Percentiles rank a stretch among this genome's conserved stretches.
These are phyloP conservation scores for Phytophthora colocasiae DNA, from an alignment of 352 stramenopile species.

Conservation along the genomic window DNA sequence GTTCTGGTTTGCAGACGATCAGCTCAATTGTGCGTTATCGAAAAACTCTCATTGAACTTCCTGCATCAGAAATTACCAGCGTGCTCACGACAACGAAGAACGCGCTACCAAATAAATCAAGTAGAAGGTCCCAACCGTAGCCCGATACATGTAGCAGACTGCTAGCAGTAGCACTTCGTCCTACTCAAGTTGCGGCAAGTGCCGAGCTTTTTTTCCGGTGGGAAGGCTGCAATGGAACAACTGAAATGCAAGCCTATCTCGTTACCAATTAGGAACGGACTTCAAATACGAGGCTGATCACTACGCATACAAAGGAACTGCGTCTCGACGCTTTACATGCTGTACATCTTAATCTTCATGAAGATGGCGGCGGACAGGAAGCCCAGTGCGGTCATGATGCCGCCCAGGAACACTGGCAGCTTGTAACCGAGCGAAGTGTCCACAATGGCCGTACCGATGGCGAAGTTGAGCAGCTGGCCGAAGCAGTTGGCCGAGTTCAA, in stretches of 20 bases:
- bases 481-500: conserved; percentile 60
- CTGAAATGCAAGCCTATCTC: conserved; percentile 23
- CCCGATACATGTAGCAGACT: no score
- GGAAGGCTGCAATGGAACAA: neutral
- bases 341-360: conserved; percentile 69
- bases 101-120: conserved; percentile 17
- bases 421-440: conserved; percentile 42
- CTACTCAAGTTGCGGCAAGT: neutral
- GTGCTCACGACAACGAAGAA: neutral
- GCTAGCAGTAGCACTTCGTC: no score
- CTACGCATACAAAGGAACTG: conserved; percentile 24
- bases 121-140: neutral
- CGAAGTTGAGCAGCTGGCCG: conserved; percentile 42
- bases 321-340: conserved; percentile 42
- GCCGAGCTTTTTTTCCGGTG: conserved; percentile 15
- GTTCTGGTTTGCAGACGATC: no score
- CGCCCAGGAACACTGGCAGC: conserved; percentile 42
- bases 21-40: no score
- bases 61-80: conserved; percentile 11
- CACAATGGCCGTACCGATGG: conserved; percentile 32
- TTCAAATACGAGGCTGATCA: conserved; percentile 12
- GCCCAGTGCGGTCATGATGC: conserved; percentile 34
- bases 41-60: neutral
- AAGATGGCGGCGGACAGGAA: conserved; percentile 52
- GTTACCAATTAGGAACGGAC: conserved; percentile 11